phyloP scores from a whole-genome alignment of 805 yeast genomes.

The Metschnikowia lochheadii region DNA sequence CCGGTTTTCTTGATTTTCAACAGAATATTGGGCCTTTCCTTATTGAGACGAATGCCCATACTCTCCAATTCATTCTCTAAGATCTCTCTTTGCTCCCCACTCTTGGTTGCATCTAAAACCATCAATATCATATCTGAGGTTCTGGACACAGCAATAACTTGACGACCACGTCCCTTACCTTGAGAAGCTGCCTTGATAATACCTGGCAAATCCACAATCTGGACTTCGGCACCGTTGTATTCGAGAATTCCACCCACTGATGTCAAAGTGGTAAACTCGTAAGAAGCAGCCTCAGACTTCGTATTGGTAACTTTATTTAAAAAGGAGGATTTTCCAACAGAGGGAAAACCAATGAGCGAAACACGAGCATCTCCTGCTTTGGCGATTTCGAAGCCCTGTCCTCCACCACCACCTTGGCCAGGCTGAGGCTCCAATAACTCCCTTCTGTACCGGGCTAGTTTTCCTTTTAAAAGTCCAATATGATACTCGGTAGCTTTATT shows the following conservation, averaged over 20 bases:
- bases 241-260: slow-evolving; percentile 95
- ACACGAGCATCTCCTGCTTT: slow-evolving; percentile 97
- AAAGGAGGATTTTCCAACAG: slow-evolving; percentile 94
- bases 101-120: slow-evolving; percentile 95
- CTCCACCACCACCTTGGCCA: slow-evolving; percentile 67
- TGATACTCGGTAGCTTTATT: slow-evolving; percentile 98
- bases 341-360: slow-evolving; percentile 93
- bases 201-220: slow-evolving; percentile 96
- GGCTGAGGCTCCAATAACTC: slow-evolving; percentile 89
- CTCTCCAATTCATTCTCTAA: slow-evolving; percentile 87
- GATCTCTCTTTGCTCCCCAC: slow-evolving; percentile 81
- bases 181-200: slow-evolving; percentile 94
- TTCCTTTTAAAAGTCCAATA: slow-evolving; percentile 89
- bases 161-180: slow-evolving; percentile 97
- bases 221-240: slow-evolving; percentile 95
- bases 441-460: slow-evolving; percentile 86
- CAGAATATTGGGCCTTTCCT: slow-evolving; percentile 69
- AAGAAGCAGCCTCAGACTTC: slow-evolving; percentile 89
- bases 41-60: slow-evolving; percentile 88
- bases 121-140: slow-evolving; percentile 89
- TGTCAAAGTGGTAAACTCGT: slow-evolving; percentile 93
- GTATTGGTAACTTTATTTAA: slow-evolving; percentile 88
- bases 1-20: slow-evolving; percentile 82
- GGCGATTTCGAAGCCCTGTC: slow-evolving; percentile 89
- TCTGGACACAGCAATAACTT: slow-evolving; percentile 93